Percentiles rank a stretch among this genome's conserved stretches.
These are phyloP conservation scores for Cryptosporidium canis DNA, from an alignment of 169 alveolate species.

Conservation along the genomic window DNA sequence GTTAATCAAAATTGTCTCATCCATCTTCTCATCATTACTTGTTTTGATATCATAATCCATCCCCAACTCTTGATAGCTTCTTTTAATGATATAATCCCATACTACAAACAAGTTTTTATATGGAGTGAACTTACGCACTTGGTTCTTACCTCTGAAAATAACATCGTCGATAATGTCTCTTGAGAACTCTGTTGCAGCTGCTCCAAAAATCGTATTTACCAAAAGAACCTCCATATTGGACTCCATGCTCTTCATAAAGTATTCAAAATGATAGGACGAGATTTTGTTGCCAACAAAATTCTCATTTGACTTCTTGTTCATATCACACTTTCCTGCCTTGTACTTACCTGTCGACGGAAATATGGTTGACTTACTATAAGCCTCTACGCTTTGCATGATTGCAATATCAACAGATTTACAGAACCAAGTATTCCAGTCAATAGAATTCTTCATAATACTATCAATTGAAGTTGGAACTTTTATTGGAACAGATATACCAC, in stretches of 20 bases:
- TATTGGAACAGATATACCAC: constrained; percentile 32
- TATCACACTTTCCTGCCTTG: constrained; percentile 41
- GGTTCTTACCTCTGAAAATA: constrained; percentile 36
- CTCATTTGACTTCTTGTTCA: constrained; percentile 5
- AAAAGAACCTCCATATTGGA: constrained; percentile 67
- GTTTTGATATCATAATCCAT: constrained; percentile 7
- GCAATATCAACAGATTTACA: constrained; percentile 47
- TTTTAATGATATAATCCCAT: constrained; percentile 48
- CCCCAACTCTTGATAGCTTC: constrained; percentile 62
- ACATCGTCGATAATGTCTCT: constrained; percentile 61
- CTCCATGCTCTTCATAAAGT: constrained; percentile 39
- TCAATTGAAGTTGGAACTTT: constrained; percentile 41
- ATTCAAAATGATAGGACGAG: constrained; percentile 23
- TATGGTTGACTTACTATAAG: constrained; percentile 19
- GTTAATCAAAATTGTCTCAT: constrained; percentile 8
- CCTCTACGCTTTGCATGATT: constrained; percentile 66
- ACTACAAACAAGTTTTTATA: constrained; percentile 44
- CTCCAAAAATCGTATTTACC: constrained; percentile 47
- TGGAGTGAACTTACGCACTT: constrained; percentile 20
- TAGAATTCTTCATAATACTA: neutral
- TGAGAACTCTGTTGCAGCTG: constrained; percentile 73
- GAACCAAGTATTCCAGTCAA: constrained; percentile 71
- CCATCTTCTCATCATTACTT: neutral
- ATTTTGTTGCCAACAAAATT: constrained; percentile 45
- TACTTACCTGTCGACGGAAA: constrained; percentile 8